A percentile compares a stretch with the other conserved stretches of the same genome.
Evolutionary conservation across 148 eudicot genomes (phyloP).

Genomic region (Bassia scoparia): DNA sequence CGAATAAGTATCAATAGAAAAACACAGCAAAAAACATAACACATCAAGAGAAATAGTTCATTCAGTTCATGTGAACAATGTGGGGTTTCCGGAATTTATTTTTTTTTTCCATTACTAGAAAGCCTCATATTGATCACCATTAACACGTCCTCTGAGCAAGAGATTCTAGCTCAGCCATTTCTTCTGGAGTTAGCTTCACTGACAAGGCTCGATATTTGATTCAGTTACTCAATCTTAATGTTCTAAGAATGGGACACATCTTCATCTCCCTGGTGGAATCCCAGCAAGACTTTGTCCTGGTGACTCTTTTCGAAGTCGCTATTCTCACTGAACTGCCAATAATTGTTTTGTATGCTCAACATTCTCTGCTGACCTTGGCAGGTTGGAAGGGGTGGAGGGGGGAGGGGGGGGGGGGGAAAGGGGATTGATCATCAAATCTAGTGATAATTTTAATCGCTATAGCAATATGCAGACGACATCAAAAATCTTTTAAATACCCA

Average conservation of each 20-base stretch:
- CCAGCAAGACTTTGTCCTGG: constrained; percentile 38
- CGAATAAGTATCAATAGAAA: no score
- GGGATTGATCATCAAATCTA: not conserved
- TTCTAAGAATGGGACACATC: constrained; percentile 46
- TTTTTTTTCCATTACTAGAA: constrained; percentile 16
- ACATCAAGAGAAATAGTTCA: no score
- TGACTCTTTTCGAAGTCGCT: constrained; percentile 32
- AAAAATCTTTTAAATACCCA: no score
- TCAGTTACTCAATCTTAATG: constrained; percentile 36
- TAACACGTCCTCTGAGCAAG: constrained; percentile 27
- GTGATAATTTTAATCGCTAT: no score
- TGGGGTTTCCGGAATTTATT: constrained; percentile 38
- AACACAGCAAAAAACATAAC: no score
- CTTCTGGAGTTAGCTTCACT: constrained; percentile 31
- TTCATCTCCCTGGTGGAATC: constrained; percentile 40
- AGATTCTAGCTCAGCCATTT: constrained; percentile 34
- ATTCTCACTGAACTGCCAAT: constrained; percentile 33
- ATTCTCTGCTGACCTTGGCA: constrained; percentile 39
- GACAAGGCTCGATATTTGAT: constrained; percentile 42
- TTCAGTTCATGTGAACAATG: constrained; percentile 32
- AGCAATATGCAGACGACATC: no score
- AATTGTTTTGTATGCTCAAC: constrained; percentile 33
- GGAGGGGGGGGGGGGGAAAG: no score
- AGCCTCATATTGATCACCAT: constrained; percentile 31
- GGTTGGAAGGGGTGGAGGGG: no score